Base-by-base conservation (phyloP, 169 alveolate genomes). In the Perkinsus chesapeaki region DNA sequence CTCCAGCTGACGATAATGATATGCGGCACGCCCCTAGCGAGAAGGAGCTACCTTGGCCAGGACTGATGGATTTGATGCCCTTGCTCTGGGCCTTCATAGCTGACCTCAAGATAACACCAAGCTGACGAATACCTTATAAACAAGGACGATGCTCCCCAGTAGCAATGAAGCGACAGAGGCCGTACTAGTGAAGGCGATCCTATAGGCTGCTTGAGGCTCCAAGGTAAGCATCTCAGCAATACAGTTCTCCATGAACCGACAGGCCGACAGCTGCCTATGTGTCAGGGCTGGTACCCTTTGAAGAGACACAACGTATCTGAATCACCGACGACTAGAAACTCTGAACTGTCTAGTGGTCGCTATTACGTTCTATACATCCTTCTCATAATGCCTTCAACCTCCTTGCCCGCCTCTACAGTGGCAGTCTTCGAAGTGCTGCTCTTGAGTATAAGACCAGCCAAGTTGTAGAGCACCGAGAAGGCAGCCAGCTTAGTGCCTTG, bases 161-260 rank as follows among this genome's bases (percentile, higher is more conserved):
- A n/a, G n/a, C n/a, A n/a, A n/a, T n/a, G n/a, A n/a, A n/a, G n/a
- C n/a, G n/a, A n/a, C n/a, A n/a, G 60, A 9, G 60, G 60, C 16
- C 5, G 23, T 60, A 60, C 82, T 60, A 16, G 82, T 60, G 82
- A 60, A 60, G 36, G 82, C 82, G 12, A 60, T 60, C 12, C 82
- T 27, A 60, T 60, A 60, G 82, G 82, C 82, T 20, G 82, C 82
- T 34, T 60, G 82, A 1, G 82, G 82, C 82, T 60, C 82, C 3
- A 60, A 34, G 31, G 82, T 60, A 34, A 60, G 82, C 82, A 60
- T 60, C 31, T 60, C 82, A 3, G 82, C 82, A 60, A 60, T 60
- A 60, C 82, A 60, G 23, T 60, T 60, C 82, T 60, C 82, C 82
- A 60, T 60, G 82, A 60, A 60, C 82, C 82, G 82, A 60, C 82